Evolutionary conservation across 2,329 filamentous ascomycete species (phyloP), one percentile per base, ranked within the genome.

Genomic region (Hymenoscyphus infarciens): DNA sequence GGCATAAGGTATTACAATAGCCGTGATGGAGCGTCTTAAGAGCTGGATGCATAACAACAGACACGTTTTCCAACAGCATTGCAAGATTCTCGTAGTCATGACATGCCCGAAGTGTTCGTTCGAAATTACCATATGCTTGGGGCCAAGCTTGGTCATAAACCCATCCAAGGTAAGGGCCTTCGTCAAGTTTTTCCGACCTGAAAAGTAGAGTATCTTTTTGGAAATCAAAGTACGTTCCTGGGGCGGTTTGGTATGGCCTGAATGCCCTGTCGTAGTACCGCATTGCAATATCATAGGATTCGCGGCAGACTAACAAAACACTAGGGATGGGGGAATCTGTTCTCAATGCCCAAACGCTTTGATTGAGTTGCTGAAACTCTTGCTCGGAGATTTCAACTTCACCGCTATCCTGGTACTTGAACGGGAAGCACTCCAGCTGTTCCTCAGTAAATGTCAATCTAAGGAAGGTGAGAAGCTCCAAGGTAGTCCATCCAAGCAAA

Each of bases 171-270:
- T 45, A 22, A 22, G 45, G n/a, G 4, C 7, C 8, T 55, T 5
- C 53, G 10, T 55, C 25, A 22, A n/a, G 16, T 33, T 16, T 5
- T 4, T 55, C 53, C 4, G 16, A 55, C 27, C 25, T 29, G 29
- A 55, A 33, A n/a, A 55, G 16, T n/a, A 55, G 13, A 25, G 53
- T 55, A 31, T 55, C 53, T 10, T 31, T 55, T 33, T 55, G 25
- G 27, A 31, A 29, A 11, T 3, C 25, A 33, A 55, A 55, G 16
- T 29, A 55, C 1, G 25, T 31, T 33, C 53, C 53, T 3, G 53
- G 27, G 6, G 29, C 27, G 16, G 22, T 31, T 55, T 55, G 15
- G 15, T 55, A 13, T n/a, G 53, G 27, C 4, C 5, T 27, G 53
- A 55, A 55, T 16, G 25, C 1, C 13, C n/a, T 29, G 25, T 29